Evolutionary conservation across 768 basidiomycete species (phyloP).

Genomic region (Boletus bicolor): DNA sequence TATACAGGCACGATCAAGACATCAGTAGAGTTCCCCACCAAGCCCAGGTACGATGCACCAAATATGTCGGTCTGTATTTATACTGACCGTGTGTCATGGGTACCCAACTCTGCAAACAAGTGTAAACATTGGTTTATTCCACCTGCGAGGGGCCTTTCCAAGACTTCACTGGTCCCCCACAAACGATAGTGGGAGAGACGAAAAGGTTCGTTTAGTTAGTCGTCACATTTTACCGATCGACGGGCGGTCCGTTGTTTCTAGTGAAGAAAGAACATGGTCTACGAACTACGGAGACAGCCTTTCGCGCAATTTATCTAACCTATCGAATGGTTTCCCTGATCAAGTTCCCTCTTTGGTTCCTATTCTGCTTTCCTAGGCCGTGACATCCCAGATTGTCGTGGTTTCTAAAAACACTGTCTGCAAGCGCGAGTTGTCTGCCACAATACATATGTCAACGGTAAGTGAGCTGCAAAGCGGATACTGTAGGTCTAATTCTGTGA

Average conservation of each 20-base stretch:
- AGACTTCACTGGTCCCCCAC: not conserved
- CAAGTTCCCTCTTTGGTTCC: slow-evolving; percentile 12
- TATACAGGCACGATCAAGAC: slow-evolving; percentile 15
- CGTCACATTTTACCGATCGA: slow-evolving; percentile 5
- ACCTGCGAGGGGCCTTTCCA: not conserved
- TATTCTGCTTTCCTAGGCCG: slow-evolving; percentile 4
- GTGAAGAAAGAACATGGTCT: slow-evolving; percentile 8
- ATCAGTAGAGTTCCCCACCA: slow-evolving; percentile 1
- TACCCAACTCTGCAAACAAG: not conserved
- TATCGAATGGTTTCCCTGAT: slow-evolving; percentile 10
- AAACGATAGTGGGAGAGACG: not conserved
- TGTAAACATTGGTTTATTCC: not conserved
- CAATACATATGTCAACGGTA: slow-evolving; percentile 5
- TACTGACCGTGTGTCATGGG: slow-evolving; percentile 1
- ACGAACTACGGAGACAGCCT: slow-evolving; percentile 13
- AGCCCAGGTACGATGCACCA: slow-evolving; percentile 9
- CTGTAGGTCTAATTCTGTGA: slow-evolving; percentile 6
- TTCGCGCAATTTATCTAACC: slow-evolving; percentile 11
- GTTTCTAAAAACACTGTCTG: not conserved
- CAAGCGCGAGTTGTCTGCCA: slow-evolving; percentile 6
- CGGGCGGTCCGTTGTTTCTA: not conserved
- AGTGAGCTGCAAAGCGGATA: slow-evolving; percentile 24
- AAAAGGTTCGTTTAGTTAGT: not conserved
- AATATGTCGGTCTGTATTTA: slow-evolving; percentile 6
- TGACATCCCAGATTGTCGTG: slow-evolving; percentile 10